Evolutionary conservation across 78 protist genomes (phyloP), one percentile per base, ranked within the genome.

Genomic region (Diacronema lutheri): DNA sequence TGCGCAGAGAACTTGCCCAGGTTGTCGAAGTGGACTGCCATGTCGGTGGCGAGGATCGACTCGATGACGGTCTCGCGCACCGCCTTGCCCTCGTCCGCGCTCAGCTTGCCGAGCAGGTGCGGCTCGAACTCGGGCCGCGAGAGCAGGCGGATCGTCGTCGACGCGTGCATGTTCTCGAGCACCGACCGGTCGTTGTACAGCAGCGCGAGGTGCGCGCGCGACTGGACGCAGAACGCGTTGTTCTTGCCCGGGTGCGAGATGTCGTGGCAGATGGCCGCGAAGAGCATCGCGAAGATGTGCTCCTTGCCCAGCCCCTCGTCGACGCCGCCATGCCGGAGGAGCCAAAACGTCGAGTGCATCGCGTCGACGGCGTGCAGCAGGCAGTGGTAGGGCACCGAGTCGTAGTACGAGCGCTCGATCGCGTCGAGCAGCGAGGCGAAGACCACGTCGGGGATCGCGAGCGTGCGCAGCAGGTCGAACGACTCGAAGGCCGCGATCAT

Each of bases 231-330:
- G 46, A 68, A 68, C 20, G 58, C 50, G 60, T 82, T 82, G 73
- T 4, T 35, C 44, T 3, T 1, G 21, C 86, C 86, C n/a, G 25
- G 25, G 77, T 82, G 86, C 1, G n/a, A 62, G 23, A 11, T 4
- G 50, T 82, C 86, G 66, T 82, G 86, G 64, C 62, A 40, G 44
- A 66, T 1, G 19, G 87, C 78, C 11, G 80, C 79, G 69, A 31
- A 12, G 21, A 84, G 13, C 62, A 71, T 3, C 9, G 65, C 60
- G 41, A 72, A 69, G 41, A 65, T 44, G 50, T 44, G 50, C 50
- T 3, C 50, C 50, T 3, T 44, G 16, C 7, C 50, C 16, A 44
- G 50, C 50, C 7, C 50, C 50, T 3, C 50, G 50, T 44, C 50
- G 16, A 44, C 50, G 50, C 50, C 50, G 16, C 50, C 50, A 3